Percentiles rank a stretch among this genome's conserved stretches.
Conservation (phyloP, 169 alveolate species). For the Plasmodium inui region DNA sequence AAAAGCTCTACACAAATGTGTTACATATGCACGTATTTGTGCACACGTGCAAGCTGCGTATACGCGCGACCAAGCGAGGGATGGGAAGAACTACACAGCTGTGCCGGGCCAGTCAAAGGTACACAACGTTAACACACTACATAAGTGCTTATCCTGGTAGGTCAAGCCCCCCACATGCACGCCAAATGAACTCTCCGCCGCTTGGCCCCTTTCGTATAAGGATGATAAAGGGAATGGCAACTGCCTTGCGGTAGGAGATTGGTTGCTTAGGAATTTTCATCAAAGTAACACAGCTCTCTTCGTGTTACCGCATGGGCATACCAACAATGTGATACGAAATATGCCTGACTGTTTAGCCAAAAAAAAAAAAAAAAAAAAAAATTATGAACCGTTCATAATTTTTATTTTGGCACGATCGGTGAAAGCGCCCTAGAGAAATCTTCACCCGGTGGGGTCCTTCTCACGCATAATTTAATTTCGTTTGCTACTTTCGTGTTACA, state of each 20-base stretch:
- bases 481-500: not conserved
- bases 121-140: not conserved
- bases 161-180: not conserved
- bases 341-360: not conserved
- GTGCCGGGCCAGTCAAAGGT: not conserved
- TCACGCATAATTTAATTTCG: not conserved
- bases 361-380: not conserved
- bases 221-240: not conserved
- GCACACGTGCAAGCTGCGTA: not conserved
- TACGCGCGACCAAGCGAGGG: not conserved
- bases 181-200: not conserved
- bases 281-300: not conserved
- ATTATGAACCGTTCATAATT: conserved; percentile 26
- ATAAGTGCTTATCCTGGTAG: not conserved
- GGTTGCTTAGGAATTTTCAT: not conserved
- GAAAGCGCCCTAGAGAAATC: not conserved
- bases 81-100: not conserved
- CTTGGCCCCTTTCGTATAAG: not conserved
- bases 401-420: conserved; percentile 11
- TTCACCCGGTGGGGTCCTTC: not conserved
- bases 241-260: not conserved
- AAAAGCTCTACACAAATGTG: not conserved
- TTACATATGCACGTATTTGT: not conserved
- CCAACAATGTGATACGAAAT: not conserved
- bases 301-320: not conserved